Base-by-base conservation (phyloP, 1,284 basidiomycete species). In the Cutaneotrichosporon cutaneum region DNA sequence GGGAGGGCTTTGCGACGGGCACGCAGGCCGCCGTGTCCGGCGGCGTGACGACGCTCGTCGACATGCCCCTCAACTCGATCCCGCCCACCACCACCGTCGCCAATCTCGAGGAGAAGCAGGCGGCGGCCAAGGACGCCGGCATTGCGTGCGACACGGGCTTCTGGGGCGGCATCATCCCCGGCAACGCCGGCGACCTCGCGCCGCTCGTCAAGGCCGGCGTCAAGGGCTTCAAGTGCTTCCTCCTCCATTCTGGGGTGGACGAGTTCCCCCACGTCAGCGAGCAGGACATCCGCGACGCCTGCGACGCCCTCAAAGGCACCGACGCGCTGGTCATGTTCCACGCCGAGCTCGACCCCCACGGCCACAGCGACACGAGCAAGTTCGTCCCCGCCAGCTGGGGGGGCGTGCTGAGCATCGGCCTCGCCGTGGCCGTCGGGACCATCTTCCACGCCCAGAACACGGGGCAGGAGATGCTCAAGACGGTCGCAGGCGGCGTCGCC, bases 51-150 rank as follows among this genome's bases (percentile, higher is more conserved):
- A 92, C 91, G 1, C 81, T 96, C 45, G 87, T 96, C 35, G 94
- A 96, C 78, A 96, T 96, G 94, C 94, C 94, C 1, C 82, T 96
- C 60, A 96, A 96, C 79, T 94, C 92, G 4, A 91, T 96, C 60
- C 94, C 94, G 0, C 92, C 94, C 0, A 96, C 94, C 0, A 94
- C 91, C 1, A 93, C 90, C 0, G 83, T 91, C 6, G 81, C 81
- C 10, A 87, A 92, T 71, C 82, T 96, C 18, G 78, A 85, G 52
- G 74, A 81, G 32, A 96, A 96, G 80, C 83, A 85, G 9, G 72
- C 77, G 13, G 88, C 88, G 2, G 91, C 94, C 1, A 71, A 26
- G 30, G 48, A 57, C 11, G 61, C 71, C 1, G 77, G 77, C 8
- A 59, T 77, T 18, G 86, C 87, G 81, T 85, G 86, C 22, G 94